phyloP scores from a whole-genome alignment of 306 rosid genomes.

The Castanospermum australe region DNA sequence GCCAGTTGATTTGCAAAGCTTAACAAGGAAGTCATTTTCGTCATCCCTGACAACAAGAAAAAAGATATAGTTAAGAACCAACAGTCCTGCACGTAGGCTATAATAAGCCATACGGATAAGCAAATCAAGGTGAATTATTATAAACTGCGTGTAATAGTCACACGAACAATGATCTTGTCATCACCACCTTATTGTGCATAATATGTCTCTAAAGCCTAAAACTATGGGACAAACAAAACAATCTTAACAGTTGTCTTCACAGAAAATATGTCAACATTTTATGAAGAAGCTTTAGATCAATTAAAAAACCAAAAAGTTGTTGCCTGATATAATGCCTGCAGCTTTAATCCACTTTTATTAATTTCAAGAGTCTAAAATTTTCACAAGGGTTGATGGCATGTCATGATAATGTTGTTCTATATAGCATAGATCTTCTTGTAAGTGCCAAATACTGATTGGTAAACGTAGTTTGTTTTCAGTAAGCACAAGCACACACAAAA shows the following conservation, averaged over 20 bases:
- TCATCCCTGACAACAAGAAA: constrained; percentile 57
- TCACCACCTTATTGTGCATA: background rate
- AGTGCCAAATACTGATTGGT: background rate
- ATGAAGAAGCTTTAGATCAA: background rate
- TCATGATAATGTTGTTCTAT: background rate
- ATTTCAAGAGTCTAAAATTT: background rate
- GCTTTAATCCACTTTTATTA: background rate
- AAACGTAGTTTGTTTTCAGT: background rate
- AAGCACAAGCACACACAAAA: constrained; percentile 6
- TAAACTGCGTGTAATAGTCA: background rate
- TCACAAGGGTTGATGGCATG: background rate
- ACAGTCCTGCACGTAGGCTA: background rate
- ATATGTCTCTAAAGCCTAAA: background rate
- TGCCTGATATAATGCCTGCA: background rate
- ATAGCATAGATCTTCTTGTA: background rate
- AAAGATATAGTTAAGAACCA: background rate
- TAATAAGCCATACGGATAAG: background rate
- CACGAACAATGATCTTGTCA: background rate
- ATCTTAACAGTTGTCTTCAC: background rate
- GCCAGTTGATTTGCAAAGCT: constrained; percentile 77
- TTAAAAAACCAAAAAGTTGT: background rate
- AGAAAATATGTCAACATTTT: background rate
- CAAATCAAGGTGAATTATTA: background rate
- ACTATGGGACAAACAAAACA: background rate
- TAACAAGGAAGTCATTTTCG: constrained; percentile 81